phyloP scores from a whole-genome alignment of 1,284 basidiomycete genomes.

The Ceratobasidium sp. region DNA sequence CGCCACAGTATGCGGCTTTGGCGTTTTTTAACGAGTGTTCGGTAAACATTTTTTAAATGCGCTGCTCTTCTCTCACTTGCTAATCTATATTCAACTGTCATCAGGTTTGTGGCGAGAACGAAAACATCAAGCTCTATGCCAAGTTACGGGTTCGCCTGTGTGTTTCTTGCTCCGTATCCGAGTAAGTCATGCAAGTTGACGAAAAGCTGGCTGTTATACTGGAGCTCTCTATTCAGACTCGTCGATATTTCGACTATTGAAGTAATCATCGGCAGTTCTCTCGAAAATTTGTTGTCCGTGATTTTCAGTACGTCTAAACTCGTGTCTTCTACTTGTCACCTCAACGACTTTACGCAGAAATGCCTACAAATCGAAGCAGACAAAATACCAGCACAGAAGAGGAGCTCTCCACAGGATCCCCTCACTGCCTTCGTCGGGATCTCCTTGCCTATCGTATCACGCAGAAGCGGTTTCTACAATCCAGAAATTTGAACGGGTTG shows the following conservation, averaged over 20 bases:
- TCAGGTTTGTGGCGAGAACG: background rate
- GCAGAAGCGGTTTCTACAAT: background rate
- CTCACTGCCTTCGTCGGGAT: background rate
- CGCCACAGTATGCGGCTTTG: constrained; percentile 22
- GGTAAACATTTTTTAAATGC: background rate
- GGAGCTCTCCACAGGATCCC: background rate
- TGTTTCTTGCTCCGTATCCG: background rate
- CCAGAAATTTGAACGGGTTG: background rate
- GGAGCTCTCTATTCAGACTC: background rate
- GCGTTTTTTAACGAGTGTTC: constrained; percentile 14
- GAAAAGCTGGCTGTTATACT: background rate
- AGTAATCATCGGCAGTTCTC: background rate
- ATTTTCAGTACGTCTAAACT: background rate
- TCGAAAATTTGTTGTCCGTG: background rate
- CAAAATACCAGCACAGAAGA: background rate
- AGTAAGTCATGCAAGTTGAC: background rate
- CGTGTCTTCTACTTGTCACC: no score
- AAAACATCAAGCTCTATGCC: background rate
- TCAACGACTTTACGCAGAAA: background rate
- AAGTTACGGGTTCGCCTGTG: constrained; percentile 15
- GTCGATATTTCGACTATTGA: background rate
- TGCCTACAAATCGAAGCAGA: background rate
- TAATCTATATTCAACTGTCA: background rate
- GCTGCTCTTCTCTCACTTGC: background rate
- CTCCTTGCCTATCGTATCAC: background rate